These are phyloP conservation scores for Xylaria sp. DNA, from an alignment of 2,329 filamentous ascomycete species.

Conservation along the genomic window DNA sequence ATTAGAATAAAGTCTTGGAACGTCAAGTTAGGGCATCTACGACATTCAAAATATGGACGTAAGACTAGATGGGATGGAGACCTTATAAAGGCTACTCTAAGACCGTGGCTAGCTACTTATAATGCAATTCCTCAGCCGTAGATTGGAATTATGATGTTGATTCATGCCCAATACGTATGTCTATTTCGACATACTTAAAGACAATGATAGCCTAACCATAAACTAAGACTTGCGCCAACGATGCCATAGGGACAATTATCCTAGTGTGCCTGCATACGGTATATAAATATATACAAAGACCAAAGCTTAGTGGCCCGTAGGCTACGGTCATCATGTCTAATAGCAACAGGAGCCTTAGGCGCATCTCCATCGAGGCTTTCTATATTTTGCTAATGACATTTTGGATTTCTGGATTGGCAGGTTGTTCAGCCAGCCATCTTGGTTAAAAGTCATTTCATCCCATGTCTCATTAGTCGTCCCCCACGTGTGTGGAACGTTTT, in stretches of 20 bases:
- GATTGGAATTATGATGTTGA: neutral
- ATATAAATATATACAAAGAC: conserved; percentile 35
- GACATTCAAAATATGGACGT: neutral
- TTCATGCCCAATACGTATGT: neutral
- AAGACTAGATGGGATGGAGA: neutral
- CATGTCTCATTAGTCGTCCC: conserved; percentile 41
- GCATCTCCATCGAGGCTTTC: conserved; percentile 32
- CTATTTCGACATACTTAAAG: neutral
- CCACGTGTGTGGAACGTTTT: conserved; percentile 39
- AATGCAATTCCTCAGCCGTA: neutral
- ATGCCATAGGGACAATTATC: conserved; percentile 6
- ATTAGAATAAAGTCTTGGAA: neutral
- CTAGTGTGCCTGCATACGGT: conserved; percentile 11
- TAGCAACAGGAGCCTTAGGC: conserved; percentile 13
- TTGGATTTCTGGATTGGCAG: conserved; percentile 33
- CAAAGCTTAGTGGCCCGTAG: neutral
- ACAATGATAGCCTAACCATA: neutral
- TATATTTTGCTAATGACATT: conserved; percentile 43
- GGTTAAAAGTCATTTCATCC: conserved; percentile 40
- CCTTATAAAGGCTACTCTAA: neutral
- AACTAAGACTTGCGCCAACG: conserved; percentile 7
- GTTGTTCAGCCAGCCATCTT: conserved; percentile 36
- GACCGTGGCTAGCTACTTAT: neutral
- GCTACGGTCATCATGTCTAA: conserved; percentile 23
- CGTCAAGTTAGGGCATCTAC: neutral